These are phyloP conservation scores for Sporothrix curviconia DNA, from an alignment of 2,329 filamentous ascomycete species.

Conservation along the genomic window DNA sequence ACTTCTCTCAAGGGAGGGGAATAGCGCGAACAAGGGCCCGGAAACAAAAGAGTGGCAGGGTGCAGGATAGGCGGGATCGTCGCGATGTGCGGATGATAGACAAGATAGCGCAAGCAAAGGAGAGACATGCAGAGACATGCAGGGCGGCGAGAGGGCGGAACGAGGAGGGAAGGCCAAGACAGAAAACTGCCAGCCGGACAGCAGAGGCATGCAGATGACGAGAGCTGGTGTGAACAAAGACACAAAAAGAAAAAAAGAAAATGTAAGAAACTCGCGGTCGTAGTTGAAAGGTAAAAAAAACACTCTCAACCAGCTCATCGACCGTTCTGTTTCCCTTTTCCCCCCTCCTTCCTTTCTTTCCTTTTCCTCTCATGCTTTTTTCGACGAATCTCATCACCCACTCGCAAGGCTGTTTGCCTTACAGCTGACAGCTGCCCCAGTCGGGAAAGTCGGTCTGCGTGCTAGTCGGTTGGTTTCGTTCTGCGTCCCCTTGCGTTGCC, in stretches of 20 bases:
- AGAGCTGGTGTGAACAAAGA: background rate
- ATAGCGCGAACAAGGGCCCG: too few relatives aligned
- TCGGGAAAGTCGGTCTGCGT: background rate
- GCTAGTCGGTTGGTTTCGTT: background rate
- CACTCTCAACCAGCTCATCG: background rate
- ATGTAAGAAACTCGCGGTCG: background rate
- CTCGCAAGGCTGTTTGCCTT: too few relatives aligned
- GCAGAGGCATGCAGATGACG: background rate
- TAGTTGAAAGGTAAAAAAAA: background rate
- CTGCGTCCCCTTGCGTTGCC: too few relatives aligned
- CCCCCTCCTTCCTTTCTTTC: background rate
- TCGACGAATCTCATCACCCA: background rate
- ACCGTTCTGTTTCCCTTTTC: background rate
- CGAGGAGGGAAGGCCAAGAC: background rate
- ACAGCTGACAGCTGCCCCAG: background rate
- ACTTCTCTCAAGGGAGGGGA: background rate
- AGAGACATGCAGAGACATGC: slow-evolving; percentile 6
- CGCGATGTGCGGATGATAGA: background rate
- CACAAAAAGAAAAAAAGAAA: background rate
- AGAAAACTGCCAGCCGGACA: background rate
- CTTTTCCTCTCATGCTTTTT: background rate
- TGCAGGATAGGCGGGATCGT: background rate
- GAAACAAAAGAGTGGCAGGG: background rate
- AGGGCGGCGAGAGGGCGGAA: too few relatives aligned
- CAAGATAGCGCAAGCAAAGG: background rate